Base-by-base conservation (phyloP, 1,139 yeast genomes). In the Sugiyamaella novakii region DNA sequence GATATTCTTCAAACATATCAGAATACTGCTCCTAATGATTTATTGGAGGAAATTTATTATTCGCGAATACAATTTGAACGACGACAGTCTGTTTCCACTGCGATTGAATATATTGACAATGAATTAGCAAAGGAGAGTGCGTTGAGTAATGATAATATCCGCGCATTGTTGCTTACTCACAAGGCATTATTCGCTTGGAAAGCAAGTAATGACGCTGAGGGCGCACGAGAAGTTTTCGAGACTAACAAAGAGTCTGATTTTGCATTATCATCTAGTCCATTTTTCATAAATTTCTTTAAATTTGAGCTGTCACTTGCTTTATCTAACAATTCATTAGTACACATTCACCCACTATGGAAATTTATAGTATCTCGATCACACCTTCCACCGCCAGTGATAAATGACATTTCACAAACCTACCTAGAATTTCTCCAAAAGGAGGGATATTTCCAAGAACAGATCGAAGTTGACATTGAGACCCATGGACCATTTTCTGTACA, bases 401-500 rank as follows among this genome's bases (percentile, higher is more conserved):
- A 43, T 14, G 72, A 69, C 46, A 49, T 69, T 34, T 54, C 65
- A 4, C 58, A 62, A 29, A 48, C 47, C 12, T 66, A 64, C 43
- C 57, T 65, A 58, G 64, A 61, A 18, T 55, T 57, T 34, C 59
- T 71, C 7, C 55, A 58, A 38, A 47, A 52, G n/a, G 54, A 57
- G 5, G 49, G 51, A 14, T 41, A 12, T 61, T 66, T 64, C 35
- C 49, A 52, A 14, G 62, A 60, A 46, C 68, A 65, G 44, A 48
- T 64, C 36, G 59, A 58, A 19, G 63, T 72, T 2, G 74, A 72
- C 44, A 46, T 54, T 7, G 70, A 70, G 47, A 58, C 63, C 17
- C 61, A 65, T 45, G 73, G 74, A 3, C 67, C 70, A 1, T 58
- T 64, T 36, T 50, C 59, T 21, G 58, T 59, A 12, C 62, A 60